Evolutionary conservation across 805 yeast species (phyloP).

Genomic region (Monosporozyma aerobia): DNA sequence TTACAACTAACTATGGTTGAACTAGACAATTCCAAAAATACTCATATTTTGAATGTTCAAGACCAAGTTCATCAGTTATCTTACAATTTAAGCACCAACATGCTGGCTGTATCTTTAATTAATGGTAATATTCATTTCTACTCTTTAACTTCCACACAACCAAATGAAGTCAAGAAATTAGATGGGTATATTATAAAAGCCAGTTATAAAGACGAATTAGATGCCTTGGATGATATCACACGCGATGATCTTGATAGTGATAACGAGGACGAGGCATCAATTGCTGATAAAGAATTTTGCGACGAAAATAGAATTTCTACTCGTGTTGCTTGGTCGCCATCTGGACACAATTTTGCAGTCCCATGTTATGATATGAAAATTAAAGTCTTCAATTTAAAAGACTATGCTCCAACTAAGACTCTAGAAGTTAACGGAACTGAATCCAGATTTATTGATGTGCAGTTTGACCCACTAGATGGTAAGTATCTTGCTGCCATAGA

Average conservation of each 20-base stretch:
- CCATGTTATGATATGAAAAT: conserved; percentile 46
- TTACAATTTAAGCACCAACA: conserved; percentile 48
- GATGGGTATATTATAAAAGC: conserved; percentile 30
- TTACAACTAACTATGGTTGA: conserved; percentile 45
- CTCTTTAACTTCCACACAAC: conserved; percentile 42
- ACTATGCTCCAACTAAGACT: conserved; percentile 18
- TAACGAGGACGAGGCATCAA: conserved; percentile 32
- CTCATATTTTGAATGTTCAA: conserved; percentile 31
- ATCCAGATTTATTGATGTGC: conserved; percentile 39
- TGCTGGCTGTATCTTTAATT: conserved; percentile 48
- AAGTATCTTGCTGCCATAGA: conserved; percentile 50
- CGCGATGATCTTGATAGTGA: conserved; percentile 21
- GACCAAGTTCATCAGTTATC: conserved; percentile 52
- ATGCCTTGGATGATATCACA: conserved; percentile 13
- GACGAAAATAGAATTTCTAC: conserved; percentile 40
- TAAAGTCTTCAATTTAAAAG: conserved; percentile 32
- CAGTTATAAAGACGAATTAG: conserved; percentile 17
- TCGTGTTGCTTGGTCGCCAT: conserved; percentile 59
- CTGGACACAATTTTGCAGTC: conserved; percentile 59
- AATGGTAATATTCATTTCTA: conserved; percentile 52
- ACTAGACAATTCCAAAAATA: conserved; percentile 19
- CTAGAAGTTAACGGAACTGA: conserved; percentile 13
- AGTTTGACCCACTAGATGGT: conserved; percentile 52
- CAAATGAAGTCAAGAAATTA: conserved; percentile 41
- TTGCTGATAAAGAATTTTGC: conserved; percentile 28